Conservation (phyloP, 306 rosid species). For the Cicer judaicum region DNA sequence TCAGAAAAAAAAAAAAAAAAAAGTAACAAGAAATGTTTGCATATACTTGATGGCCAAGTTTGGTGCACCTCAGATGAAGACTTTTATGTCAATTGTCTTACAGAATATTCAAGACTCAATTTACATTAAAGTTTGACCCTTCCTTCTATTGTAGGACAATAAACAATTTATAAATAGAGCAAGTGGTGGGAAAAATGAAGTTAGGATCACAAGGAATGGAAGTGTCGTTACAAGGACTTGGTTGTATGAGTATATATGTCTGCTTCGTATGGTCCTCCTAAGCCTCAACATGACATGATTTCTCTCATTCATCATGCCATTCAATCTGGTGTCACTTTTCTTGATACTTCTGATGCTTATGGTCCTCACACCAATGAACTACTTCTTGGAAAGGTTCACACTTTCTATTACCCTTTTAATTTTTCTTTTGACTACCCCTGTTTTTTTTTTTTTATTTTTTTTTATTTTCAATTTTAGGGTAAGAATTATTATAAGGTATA, state of each 20-base stretch:
- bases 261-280: slow-evolving; percentile 61
- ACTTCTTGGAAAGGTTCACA: slow-evolving; percentile 60
- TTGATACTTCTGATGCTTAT: slow-evolving; percentile 50
- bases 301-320: slow-evolving; percentile 68
- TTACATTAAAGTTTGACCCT: too few species aligned
- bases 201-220: slow-evolving; percentile 67
- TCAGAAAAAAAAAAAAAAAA: too few species aligned
- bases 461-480: background rate
- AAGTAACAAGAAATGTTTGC: too few species aligned
- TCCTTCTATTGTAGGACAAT: too few species aligned
- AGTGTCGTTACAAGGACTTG: slow-evolving; percentile 70
- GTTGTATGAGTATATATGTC: slow-evolving; percentile 88
- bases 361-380: slow-evolving; percentile 72
- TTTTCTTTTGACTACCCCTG: background rate
- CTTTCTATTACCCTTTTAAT: slow-evolving; percentile 14
- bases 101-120: too few species aligned
- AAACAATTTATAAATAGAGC: background rate
- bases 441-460: background rate
- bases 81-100: too few species aligned
- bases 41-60: too few species aligned
- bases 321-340: slow-evolving; percentile 35
- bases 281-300: slow-evolving; percentile 73
- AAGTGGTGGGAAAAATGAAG: slow-evolving; percentile 51
- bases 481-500: background rate
- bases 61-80: too few species aligned